Conservation (phyloP, 257 asterid species). For the Primulina huaijiensis region DNA sequence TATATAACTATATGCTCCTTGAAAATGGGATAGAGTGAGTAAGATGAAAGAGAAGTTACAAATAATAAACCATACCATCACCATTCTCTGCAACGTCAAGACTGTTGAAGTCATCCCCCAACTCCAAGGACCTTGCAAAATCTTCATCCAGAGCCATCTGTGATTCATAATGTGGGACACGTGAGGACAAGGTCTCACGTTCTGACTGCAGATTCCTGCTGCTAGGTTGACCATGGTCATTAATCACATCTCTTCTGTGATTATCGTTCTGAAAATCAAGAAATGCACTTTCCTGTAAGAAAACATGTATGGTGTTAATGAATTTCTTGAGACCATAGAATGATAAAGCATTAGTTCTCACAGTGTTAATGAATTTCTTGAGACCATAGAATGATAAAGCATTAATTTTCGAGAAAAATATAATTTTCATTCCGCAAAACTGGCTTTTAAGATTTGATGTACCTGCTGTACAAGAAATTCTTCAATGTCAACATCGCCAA, state of each 20-base stretch:
- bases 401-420: background rate
- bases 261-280: constrained; percentile 51
- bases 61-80: constrained; percentile 44
- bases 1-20: background rate
- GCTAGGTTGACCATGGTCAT: constrained; percentile 48
- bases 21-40: background rate
- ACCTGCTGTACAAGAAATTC: constrained; percentile 75
- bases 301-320: background rate
- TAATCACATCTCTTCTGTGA: constrained; percentile 30
- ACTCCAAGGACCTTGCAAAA: constrained; percentile 74
- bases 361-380: background rate
- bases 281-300: constrained; percentile 72
- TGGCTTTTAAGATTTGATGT: background rate
- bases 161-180: constrained; percentile 35
- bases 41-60: background rate
- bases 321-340: background rate
- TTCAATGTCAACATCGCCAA: constrained; percentile 66
- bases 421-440: no score
- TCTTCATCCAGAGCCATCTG: constrained; percentile 87
- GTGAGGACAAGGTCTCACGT: constrained; percentile 45
- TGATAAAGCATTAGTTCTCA: background rate
- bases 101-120: constrained; percentile 66
- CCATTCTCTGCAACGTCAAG: constrained; percentile 40
- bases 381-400: background rate
- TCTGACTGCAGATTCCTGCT: constrained; percentile 31